Conservation (phyloP, 805 yeast species). For the Hermanozyma aechmeae region DNA sequence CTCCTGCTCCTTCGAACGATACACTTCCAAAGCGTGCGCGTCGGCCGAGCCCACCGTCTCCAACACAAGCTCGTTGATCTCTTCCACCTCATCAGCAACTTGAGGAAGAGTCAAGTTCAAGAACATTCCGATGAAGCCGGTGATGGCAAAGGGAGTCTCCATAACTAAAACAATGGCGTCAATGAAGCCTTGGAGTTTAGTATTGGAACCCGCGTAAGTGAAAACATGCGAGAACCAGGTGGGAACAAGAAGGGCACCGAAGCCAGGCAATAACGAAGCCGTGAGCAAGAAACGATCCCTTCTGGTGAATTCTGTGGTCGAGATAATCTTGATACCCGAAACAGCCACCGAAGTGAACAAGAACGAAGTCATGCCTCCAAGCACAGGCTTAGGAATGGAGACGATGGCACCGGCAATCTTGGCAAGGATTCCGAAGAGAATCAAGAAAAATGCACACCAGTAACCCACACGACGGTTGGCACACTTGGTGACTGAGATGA, state of each 20-base stretch:
- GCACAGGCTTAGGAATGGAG: background rate
- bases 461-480: conserved; percentile 16
- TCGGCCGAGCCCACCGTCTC: too few species aligned
- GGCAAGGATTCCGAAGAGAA: background rate
- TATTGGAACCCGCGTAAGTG: background rate
- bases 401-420: background rate
- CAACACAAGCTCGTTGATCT: background rate
- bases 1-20: too few species aligned
- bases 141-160: background rate
- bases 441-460: background rate
- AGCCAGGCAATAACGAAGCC: background rate
- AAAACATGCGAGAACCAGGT: background rate
- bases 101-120: background rate
- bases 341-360: background rate
- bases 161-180: background rate
- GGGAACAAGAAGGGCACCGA: background rate
- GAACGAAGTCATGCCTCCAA: background rate
- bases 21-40: too few species aligned
- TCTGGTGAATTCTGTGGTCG: background rate
- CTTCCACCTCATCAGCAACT: background rate
- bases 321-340: background rate
- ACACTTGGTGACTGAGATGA: conserved; percentile 83
- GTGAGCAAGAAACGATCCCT: background rate
- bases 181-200: background rate
- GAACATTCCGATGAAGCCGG: background rate